Percentiles rank a stretch among this genome's conserved stretches.
Conservation (phyloP, 2,329 filamentous ascomycete genomes). For the Karstenula rhodostoma region DNA sequence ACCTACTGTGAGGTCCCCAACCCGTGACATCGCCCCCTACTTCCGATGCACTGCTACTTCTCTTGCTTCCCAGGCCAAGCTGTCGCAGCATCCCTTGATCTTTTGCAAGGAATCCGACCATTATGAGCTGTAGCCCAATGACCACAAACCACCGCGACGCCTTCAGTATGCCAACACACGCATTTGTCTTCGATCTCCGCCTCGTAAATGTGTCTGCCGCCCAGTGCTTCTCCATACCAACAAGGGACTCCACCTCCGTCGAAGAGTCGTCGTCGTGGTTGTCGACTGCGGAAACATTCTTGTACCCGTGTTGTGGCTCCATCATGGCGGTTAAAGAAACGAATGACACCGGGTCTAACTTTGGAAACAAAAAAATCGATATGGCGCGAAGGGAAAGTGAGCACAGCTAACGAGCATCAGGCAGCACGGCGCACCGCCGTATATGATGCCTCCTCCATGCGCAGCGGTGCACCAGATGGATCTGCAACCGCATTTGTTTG, state of each 20-base stretch:
- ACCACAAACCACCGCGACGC: constrained; percentile 41
- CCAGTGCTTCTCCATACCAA: constrained; percentile 41
- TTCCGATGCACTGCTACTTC: constrained; percentile 37
- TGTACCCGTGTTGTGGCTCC: constrained; percentile 42
- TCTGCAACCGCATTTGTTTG: constrained; percentile 35
- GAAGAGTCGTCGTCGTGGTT: constrained; percentile 42
- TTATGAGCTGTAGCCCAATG: constrained; percentile 40
- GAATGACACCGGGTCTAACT: constrained; percentile 32
- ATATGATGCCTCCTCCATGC: constrained; percentile 14
- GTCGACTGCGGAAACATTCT: constrained; percentile 33
- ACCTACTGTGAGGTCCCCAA: constrained; percentile 43
- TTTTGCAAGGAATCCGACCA: constrained; percentile 40
- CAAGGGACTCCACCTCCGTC: constrained; percentile 44
- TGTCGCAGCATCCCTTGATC: constrained; percentile 40
- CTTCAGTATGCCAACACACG: constrained; percentile 26
- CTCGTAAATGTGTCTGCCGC: constrained; percentile 27
- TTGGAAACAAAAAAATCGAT: constrained; percentile 5
- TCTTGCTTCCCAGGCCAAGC: constrained; percentile 26
- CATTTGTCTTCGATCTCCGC: constrained; percentile 28
- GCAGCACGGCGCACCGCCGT: constrained; percentile 13
- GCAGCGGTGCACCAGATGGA: constrained; percentile 21
- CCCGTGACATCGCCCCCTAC: constrained; percentile 46
- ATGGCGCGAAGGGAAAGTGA: constrained; percentile 27
- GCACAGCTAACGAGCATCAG: constrained; percentile 39
- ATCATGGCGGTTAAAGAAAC: constrained; percentile 28